Percentiles rank a stretch among this genome's conserved stretches.
Evolutionary conservation across 2,329 filamentous ascomycete species (phyloP).

Genomic region (Sporothrix sp.): DNA sequence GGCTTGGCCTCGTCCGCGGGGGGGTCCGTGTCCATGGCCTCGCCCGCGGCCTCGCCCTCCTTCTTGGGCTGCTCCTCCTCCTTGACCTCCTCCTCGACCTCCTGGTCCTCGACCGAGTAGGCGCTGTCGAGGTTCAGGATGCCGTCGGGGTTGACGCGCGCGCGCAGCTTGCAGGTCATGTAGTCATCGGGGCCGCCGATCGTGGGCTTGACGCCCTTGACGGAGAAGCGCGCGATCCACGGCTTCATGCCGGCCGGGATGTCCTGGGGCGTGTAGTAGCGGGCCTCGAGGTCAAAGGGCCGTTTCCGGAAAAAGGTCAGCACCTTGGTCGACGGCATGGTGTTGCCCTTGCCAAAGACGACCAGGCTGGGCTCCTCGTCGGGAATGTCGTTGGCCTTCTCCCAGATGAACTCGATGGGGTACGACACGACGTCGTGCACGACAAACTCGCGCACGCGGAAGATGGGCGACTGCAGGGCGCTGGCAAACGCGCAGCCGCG

Average conservation of each 20-base stretch:
- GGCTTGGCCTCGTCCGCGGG: conserved; percentile 50
- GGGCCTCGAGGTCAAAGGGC: conserved; percentile 89
- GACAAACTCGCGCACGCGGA: conserved; percentile 96
- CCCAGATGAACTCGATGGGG: conserved; percentile 97
- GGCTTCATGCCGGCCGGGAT: conserved; percentile 85
- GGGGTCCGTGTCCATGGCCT: conserved; percentile 75
- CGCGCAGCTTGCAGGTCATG: conserved; percentile 99
- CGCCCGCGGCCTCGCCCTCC: conserved; percentile 18
- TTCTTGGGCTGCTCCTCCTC: conserved; percentile 26
- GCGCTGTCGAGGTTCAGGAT: conserved; percentile 92
- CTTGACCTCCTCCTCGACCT: conserved; percentile 66
- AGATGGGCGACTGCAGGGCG: conserved; percentile 91
- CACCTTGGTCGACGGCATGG: conserved; percentile 97
- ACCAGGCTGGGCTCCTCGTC: conserved; percentile 96
- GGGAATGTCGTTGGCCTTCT: conserved; percentile 95
- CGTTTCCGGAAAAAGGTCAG: conserved; percentile 99
- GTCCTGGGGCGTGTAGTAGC: conserved; percentile 76
- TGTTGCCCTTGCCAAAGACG: conserved; percentile 94
- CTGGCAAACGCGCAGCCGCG: conserved; percentile 96
- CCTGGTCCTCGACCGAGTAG: conserved; percentile 96
- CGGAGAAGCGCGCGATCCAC: conserved; percentile 95
- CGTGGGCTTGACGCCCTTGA: conserved; percentile 85
- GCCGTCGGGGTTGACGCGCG: conserved; percentile 90
- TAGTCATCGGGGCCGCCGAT: conserved; percentile 82
- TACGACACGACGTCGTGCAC: conserved; percentile 97